phyloP scores from a whole-genome alignment of 306 rosid genomes.

The Pterocarpus santalinus region DNA sequence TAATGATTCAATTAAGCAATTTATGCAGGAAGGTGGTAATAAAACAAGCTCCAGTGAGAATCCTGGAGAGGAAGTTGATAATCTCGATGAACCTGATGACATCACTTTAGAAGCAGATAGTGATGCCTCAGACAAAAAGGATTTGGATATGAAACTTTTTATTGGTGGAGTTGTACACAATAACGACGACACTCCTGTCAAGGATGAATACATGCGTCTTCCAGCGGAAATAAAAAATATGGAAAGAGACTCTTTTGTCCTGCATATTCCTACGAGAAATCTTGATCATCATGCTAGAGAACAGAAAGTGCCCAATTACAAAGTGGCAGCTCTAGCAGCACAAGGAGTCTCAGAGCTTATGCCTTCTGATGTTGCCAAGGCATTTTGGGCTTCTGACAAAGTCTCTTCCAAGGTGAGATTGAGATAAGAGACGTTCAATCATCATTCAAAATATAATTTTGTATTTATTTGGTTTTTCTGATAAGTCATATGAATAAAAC shows the following conservation, averaged over 20 bases:
- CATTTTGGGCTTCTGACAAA: constrained; percentile 83
- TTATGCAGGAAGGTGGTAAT: constrained; percentile 76
- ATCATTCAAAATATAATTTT: background rate
- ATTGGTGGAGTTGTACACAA: constrained; percentile 91
- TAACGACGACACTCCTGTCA: constrained; percentile 73
- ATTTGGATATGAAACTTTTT: constrained; percentile 86
- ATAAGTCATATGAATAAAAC: constrained; percentile 44
- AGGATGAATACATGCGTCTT: constrained; percentile 79
- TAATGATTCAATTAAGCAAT: constrained; percentile 66
- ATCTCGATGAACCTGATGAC: constrained; percentile 78
- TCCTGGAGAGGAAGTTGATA: constrained; percentile 68
- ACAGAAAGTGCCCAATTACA: constrained; percentile 69
- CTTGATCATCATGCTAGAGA: constrained; percentile 65
- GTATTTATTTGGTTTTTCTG: constrained; percentile 31
- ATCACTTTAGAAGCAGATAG: constrained; percentile 66
- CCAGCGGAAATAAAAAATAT: constrained; percentile 86
- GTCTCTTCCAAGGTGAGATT: constrained; percentile 90
- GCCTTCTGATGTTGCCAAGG: constrained; percentile 95
- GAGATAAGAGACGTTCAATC: constrained; percentile 18
- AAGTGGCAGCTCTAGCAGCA: constrained; percentile 84
- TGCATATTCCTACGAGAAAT: constrained; percentile 76
- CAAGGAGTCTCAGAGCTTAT: constrained; percentile 88
- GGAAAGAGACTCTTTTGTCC: constrained; percentile 84
- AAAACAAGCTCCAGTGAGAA: constrained; percentile 63
- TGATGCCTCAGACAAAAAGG: constrained; percentile 71